Percentiles rank a stretch among this genome's conserved stretches.
These are phyloP conservation scores for Evansstolkia leycettana DNA, from an alignment of 495 filamentous ascomycete species.

Conservation along the genomic window DNA sequence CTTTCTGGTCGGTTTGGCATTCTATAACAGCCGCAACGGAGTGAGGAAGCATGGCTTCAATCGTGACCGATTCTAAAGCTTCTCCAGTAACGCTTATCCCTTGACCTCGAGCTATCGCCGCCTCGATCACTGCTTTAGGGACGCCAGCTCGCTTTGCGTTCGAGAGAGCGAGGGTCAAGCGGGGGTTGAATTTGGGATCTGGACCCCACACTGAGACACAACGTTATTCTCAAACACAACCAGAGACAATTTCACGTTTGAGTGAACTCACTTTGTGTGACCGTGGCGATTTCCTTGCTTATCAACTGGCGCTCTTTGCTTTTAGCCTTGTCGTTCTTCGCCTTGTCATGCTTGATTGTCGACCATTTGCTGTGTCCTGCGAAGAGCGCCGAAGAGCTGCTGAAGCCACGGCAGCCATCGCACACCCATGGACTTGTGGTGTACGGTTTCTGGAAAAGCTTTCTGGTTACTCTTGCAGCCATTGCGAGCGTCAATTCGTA, in stretches of 20 bases:
- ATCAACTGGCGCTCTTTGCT: slow-evolving; percentile 38
- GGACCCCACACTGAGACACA: slow-evolving; percentile 43
- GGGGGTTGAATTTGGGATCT: slow-evolving; percentile 59
- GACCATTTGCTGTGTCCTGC: slow-evolving; percentile 90
- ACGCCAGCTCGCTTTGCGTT: slow-evolving; percentile 78
- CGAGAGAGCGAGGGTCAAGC: slow-evolving; percentile 55
- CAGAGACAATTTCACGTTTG: background rate
- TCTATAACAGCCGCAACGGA: slow-evolving; percentile 72
- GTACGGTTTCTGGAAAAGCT: slow-evolving; percentile 6
- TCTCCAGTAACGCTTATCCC: slow-evolving; percentile 61
- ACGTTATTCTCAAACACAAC: slow-evolving; percentile 1
- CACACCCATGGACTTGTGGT: slow-evolving; percentile 5
- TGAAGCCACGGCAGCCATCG: slow-evolving; percentile 31
- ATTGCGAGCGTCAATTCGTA: slow-evolving; percentile 4
- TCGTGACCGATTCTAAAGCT: slow-evolving; percentile 57
- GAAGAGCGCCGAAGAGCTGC: slow-evolving; percentile 29
- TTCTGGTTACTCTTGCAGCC: slow-evolving; percentile 7
- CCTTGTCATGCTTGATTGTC: slow-evolving; percentile 92
- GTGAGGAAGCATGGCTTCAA: slow-evolving; percentile 74
- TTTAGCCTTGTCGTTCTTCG: slow-evolving; percentile 52
- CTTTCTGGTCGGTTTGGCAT: slow-evolving; percentile 71
- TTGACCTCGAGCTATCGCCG: slow-evolving; percentile 75
- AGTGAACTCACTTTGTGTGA: slow-evolving; percentile 37
- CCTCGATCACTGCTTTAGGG: slow-evolving; percentile 72
- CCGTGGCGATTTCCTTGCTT: slow-evolving; percentile 38